Percentiles rank a stretch among this genome's conserved stretches.
These are phyloP conservation scores for Diplodia sapinea DNA, from an alignment of 2,329 filamentous ascomycete species.

Conservation along the genomic window DNA sequence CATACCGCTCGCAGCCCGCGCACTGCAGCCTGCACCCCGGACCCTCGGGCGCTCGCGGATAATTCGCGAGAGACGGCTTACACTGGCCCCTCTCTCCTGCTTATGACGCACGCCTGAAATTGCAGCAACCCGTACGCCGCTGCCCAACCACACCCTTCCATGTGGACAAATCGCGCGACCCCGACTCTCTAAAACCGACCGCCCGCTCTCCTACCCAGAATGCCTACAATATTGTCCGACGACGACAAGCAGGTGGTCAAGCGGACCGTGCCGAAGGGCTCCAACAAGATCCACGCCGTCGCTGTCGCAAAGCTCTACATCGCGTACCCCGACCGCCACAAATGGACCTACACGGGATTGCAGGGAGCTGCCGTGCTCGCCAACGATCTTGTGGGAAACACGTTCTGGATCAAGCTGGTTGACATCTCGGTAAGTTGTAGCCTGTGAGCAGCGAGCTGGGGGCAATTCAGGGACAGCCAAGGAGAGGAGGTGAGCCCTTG, in stretches of 20 bases:
- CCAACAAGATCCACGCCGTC: conserved; percentile 97
- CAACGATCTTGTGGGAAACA: conserved; percentile 93
- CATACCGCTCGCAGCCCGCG: conserved; percentile 12
- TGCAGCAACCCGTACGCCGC: conserved; percentile 17
- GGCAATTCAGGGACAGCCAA: background rate
- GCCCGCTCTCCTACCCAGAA: conserved; percentile 36
- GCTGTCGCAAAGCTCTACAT: conserved; percentile 93
- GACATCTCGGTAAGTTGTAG: conserved; percentile 80
- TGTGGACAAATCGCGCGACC: conserved; percentile 17
- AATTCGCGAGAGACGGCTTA: conserved; percentile 16
- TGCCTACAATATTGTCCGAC: conserved; percentile 77
- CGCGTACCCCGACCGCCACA: conserved; percentile 80
- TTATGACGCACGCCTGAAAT: conserved; percentile 31
- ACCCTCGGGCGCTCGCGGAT: conserved; percentile 21
- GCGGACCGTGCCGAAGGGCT: conserved; percentile 87
- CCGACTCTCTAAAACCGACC: conserved; percentile 15
- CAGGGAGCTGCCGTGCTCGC: conserved; percentile 91
- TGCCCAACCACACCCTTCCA: conserved; percentile 30
- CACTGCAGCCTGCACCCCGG: conserved; percentile 12
- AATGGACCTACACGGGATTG: conserved; percentile 93
- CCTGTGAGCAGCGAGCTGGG: conserved; percentile 32
- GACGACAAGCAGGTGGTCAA: conserved; percentile 97
- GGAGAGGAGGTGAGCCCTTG: conserved; percentile 1
- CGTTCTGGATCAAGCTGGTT: conserved; percentile 96
- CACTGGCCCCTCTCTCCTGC: conserved; percentile 29